Base-by-base conservation (phyloP, 352 stramenopile species). In the Blastocystis sp. region DNA sequence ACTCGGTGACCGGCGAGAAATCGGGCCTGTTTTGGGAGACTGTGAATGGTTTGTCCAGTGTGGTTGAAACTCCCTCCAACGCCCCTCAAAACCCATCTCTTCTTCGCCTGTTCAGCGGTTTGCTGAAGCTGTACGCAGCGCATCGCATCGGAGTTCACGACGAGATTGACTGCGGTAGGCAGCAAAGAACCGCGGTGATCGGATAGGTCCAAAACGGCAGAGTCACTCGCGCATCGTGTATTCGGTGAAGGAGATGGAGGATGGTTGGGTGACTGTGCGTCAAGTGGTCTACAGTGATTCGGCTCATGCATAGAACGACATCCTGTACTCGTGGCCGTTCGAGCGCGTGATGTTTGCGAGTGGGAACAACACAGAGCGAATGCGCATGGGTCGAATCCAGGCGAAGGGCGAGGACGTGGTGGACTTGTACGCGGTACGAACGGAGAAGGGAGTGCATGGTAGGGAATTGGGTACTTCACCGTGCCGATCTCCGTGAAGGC, bases 391-490 rank as follows among this genome's bases (percentile, higher is more conserved):
- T 5, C 17, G 34, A 48, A n/a, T 76, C 7, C 7, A 45, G 19
- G 65, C n/a, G 34, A 56, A 1, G n/a, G 43, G 43, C 43, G 65
- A 76, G 34, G 56, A 21, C 1, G 65, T 76, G 21, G 65, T 76
- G 19, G 65, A 76, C 34, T 21, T 76, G 21, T 76, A 76, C 43
- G 65, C 65, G 4, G 65, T 76, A 28, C 4, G 65, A 9, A 40
- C 4, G 9, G 19, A 41, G 14, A 45, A 28, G 19, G 43, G 3
- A 10, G 9, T 56, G 17, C 17, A 23, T 9, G 5, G 17, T 45
- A 76, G 65, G 65, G 65, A 48, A 76, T 76, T 21, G 65, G 65
- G 7, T 76, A 76, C 43, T 76, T 76, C 43, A 76, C 65, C 11
- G 43, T 76, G 4, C 65, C 65, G 43, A 76, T 76, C 43, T 1